Conservation (phyloP, 2,329 filamentous ascomycete species). For the Cladosporium halotolerans region DNA sequence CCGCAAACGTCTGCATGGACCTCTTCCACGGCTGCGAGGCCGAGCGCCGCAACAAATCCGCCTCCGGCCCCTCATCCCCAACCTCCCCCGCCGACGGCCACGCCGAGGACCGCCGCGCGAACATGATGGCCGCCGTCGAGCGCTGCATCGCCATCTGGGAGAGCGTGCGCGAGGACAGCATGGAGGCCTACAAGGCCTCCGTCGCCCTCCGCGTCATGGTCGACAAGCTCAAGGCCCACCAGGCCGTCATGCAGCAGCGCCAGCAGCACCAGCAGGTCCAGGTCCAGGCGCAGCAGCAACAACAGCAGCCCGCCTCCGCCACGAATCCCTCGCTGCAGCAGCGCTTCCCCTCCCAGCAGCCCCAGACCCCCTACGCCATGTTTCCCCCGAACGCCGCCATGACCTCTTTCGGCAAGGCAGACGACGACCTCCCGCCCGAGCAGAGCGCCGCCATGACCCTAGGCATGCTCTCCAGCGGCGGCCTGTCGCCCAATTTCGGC, state of each 20-base stretch:
- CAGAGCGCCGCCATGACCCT: slow-evolving; percentile 63
- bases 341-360: background rate
- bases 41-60: slow-evolving; percentile 30
- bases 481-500: slow-evolving; percentile 46
- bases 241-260: slow-evolving; percentile 13
- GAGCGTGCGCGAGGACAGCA: slow-evolving; percentile 65
- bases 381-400: slow-evolving; percentile 26
- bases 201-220: slow-evolving; percentile 79
- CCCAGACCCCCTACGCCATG: slow-evolving; percentile 19
- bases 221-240: slow-evolving; percentile 60
- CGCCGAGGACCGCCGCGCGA: slow-evolving; percentile 49
- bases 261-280: slow-evolving; percentile 14
- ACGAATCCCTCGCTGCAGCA: background rate
- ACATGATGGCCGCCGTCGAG: slow-evolving; percentile 72
- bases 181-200: slow-evolving; percentile 85
- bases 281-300: background rate
- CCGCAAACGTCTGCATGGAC: slow-evolving; percentile 78
- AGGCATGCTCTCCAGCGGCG: slow-evolving; percentile 60
- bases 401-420: slow-evolving; percentile 22
- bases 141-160: slow-evolving; percentile 74
- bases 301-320: background rate
- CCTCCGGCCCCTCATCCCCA: slow-evolving; percentile 2
- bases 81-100: slow-evolving; percentile 32
- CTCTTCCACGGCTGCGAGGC: slow-evolving; percentile 61
- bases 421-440: slow-evolving; percentile 54